phyloP scores from a whole-genome alignment of 1,284 basidiomycete species.

The Sparassis latifolia region DNA sequence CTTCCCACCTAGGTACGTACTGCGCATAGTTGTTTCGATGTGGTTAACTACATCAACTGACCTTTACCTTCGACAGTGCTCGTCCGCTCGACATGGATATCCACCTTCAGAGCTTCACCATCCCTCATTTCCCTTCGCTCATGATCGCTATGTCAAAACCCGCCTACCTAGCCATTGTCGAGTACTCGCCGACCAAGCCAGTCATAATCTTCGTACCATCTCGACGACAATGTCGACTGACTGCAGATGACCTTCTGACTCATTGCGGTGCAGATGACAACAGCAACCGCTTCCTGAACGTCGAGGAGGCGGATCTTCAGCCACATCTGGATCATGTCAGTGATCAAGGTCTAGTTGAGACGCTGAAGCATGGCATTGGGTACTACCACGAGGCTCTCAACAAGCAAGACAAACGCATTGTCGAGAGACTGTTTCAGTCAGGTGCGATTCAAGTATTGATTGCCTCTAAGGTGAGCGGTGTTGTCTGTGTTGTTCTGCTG shows the following conservation, averaged over 20 bases:
- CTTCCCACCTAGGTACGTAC: slow-evolving; percentile 79
- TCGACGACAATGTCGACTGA: slow-evolving; percentile 88
- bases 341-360: slow-evolving; percentile 77
- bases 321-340: slow-evolving; percentile 85
- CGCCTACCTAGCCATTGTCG: slow-evolving; percentile 89
- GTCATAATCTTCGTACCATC: slow-evolving; percentile 93
- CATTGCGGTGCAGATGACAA: slow-evolving; percentile 90
- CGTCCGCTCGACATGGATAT: slow-evolving; percentile 96
- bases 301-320: slow-evolving; percentile 78
- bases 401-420: slow-evolving; percentile 89
- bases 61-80: slow-evolving; percentile 43
- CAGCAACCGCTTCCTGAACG: slow-evolving; percentile 84
- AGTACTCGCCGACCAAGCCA: slow-evolving; percentile 83
- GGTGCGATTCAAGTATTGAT: slow-evolving; percentile 95
- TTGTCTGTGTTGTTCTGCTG: neutral
- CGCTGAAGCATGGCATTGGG: slow-evolving; percentile 86
- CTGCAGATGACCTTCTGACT: slow-evolving; percentile 86
- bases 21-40: neutral
- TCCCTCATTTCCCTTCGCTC: slow-evolving; percentile 95
- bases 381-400: slow-evolving; percentile 94
- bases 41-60: neutral
- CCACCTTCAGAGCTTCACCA: slow-evolving; percentile 91
- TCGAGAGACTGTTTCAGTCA: slow-evolving; percentile 89
- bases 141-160: slow-evolving; percentile 99
- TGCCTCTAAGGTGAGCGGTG: slow-evolving; percentile 72